Evolutionary conservation across 2,329 filamentous ascomycete genomes (phyloP).

Genomic region (Cordyceps cateniannulata): DNA sequence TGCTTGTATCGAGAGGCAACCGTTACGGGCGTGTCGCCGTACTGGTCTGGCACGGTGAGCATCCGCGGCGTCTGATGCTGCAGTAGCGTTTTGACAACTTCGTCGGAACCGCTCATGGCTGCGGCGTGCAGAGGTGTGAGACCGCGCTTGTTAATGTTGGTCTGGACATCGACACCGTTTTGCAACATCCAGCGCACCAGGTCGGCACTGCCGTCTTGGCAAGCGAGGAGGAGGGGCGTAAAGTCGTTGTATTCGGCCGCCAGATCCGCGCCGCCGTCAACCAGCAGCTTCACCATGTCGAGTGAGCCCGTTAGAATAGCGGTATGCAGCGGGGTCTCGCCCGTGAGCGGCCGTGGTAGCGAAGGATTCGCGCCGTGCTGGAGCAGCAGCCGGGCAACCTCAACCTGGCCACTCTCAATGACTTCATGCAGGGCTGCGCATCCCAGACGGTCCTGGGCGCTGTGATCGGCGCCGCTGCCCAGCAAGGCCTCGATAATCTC

Average conservation of each 20-base stretch:
- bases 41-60: not conserved
- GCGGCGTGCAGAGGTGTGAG: slow-evolving; percentile 8
- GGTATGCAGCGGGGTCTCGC: slow-evolving; percentile 7
- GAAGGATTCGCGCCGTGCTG: slow-evolving; percentile 7
- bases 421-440: slow-evolving; percentile 6
- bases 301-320: not conserved
- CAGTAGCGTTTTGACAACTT: slow-evolving; percentile 2
- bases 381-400: not conserved
- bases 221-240: slow-evolving; percentile 5
- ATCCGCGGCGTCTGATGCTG: slow-evolving; percentile 1
- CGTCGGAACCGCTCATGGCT: slow-evolving; percentile 7
- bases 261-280: slow-evolving; percentile 1
- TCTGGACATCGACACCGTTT: not conserved
- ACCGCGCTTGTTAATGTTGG: slow-evolving; percentile 5
- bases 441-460: not conserved
- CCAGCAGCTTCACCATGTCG: slow-evolving; percentile 6
- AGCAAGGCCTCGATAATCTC: slow-evolving; percentile 8
- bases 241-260: slow-evolving; percentile 9
- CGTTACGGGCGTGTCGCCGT: slow-evolving; percentile 8
- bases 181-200: slow-evolving; percentile 10
- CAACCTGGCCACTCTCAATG: not conserved
- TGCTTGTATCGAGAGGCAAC: slow-evolving; percentile 9
- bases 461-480: slow-evolving; percentile 2
- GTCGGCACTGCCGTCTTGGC: slow-evolving; percentile 3
- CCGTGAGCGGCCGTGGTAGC: slow-evolving; percentile 3